Evolutionary conservation across 1,284 basidiomycete species (phyloP), one percentile per base, ranked within the genome.

Genomic region (Naganishia liquefaciens): DNA sequence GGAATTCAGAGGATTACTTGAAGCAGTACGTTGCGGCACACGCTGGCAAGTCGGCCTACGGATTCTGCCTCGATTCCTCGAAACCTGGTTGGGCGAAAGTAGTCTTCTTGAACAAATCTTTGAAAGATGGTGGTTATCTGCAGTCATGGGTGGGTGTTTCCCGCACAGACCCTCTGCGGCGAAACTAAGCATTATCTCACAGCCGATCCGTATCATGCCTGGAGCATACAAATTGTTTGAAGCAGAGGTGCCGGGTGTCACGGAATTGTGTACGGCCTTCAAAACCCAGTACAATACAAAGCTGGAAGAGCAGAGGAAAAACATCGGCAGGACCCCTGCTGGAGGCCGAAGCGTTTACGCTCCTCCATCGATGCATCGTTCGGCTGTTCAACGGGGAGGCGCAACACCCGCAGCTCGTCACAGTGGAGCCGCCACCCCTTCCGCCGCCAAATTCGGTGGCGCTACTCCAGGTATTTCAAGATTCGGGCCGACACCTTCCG

Each of bases 201-300:
- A 93, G 91, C 91, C 90, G 61, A 87, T 96, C 65, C 87, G 89
- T 63, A 90, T 96, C 54, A 84, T 90, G 6, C 93, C 93, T 5
- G 90, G 93, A 74, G 91, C 91, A 1, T 96, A 91, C 77, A 89
- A 89, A 74, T 84, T 96, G 17, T 90, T 90, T 72, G 90, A 91
- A 69, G 90, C 91, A 15, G 85, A 90, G 54, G 89, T 92, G 30
- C 87, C 90, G 10, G 92, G 90, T 64, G 91, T 97, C 27, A 87
- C 90, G 0, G 91, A 94, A 78, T 81, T 97, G 2, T 95, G 93
- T 71, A 92, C 96, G 75, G 93, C 93, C 19, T 97, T 97, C 86
- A 96, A 96, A 86, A 86, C 91, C 73, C 83, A 89, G 85, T 89
- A 78, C 64, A 73, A 72, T 6, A 67, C 68, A 9, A 54, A 70